Percentiles rank a stretch among this genome's conserved stretches.
These are phyloP conservation scores for Xylaria sp. DNA, from an alignment of 2,329 filamentous ascomycete genomes.

Conservation along the genomic window DNA sequence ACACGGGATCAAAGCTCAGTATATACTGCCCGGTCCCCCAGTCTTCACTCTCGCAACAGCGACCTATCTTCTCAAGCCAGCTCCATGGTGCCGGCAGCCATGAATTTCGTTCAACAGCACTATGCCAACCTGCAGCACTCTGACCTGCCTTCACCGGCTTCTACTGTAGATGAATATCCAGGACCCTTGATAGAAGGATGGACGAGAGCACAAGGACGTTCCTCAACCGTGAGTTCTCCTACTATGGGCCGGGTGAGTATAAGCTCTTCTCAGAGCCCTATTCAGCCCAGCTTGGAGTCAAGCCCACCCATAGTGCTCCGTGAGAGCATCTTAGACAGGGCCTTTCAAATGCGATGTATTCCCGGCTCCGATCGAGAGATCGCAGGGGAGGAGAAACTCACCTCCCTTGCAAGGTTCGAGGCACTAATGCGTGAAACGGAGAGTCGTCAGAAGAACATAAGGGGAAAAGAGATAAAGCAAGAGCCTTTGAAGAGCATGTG, in stretches of 20 bases:
- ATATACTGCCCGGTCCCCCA: constrained; percentile 67
- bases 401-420: constrained; percentile 72
- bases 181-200: constrained; percentile 70
- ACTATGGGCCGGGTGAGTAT: constrained; percentile 65
- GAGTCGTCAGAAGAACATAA: constrained; percentile 55
- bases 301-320: constrained; percentile 64
- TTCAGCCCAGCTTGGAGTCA: constrained; percentile 52
- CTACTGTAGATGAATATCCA: constrained; percentile 62
- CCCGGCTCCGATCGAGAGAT: constrained; percentile 66
- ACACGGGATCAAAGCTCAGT: constrained; percentile 61
- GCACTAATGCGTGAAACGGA: constrained; percentile 72
- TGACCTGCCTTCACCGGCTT: constrained; percentile 67
- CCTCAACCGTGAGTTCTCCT: constrained; percentile 68
- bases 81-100: constrained; percentile 55
- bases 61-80: constrained; percentile 70
- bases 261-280: constrained; percentile 57
- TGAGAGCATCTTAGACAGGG: constrained; percentile 74
- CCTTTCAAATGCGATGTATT: constrained; percentile 71
- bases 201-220: constrained; percentile 68
- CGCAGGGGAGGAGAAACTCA: constrained; percentile 70
- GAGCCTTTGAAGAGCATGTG: constrained; percentile 60
- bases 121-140: constrained; percentile 63
- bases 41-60: constrained; percentile 69
- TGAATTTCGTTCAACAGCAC: constrained; percentile 56
- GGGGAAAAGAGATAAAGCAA: constrained; percentile 51